phyloP scores from a whole-genome alignment of 2,329 filamentous ascomycete species.

The Purpureocillium takamizusanense region DNA sequence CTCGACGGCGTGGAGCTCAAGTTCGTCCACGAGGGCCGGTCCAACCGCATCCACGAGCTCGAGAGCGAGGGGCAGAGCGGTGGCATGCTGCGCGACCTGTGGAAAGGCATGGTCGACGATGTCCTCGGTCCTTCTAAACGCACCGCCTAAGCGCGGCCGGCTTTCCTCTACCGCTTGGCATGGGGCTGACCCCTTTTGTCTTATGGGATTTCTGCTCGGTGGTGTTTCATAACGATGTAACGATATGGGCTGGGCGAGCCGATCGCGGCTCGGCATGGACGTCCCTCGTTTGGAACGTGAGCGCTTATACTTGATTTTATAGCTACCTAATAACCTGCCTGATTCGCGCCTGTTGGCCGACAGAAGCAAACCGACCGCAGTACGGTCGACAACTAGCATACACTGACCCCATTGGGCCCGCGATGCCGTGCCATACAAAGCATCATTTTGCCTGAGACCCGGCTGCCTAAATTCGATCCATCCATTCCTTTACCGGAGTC shows the following conservation, averaged over 20 bases:
- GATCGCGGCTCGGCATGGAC: background rate
- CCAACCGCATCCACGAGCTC: constrained; percentile 12
- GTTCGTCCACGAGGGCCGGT: constrained; percentile 32
- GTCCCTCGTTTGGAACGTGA: background rate
- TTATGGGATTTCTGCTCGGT: too few relatives aligned
- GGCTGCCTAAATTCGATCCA: too few relatives aligned
- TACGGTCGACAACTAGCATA: background rate
- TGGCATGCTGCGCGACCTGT: constrained; percentile 45
- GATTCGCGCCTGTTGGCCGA: background rate
- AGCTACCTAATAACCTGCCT: too few relatives aligned
- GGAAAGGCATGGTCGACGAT: constrained; percentile 48
- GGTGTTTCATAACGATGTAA: background rate
- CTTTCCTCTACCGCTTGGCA: background rate
- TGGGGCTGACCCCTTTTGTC: background rate
- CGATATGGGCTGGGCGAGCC: background rate
- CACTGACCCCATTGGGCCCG: constrained; percentile 1
- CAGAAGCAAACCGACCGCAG: too few relatives aligned
- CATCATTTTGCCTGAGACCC: too few relatives aligned
- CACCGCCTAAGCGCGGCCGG: constrained; percentile 1
- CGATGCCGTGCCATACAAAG: background rate
- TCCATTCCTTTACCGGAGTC: too few relatives aligned
- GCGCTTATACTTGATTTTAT: background rate
- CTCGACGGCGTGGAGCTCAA: constrained; percentile 48
- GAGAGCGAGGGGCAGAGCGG: constrained; percentile 17
- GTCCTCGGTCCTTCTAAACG: constrained; percentile 18